Conservation (phyloP, 2,329 filamentous ascomycete genomes). For the Ophiocordyceps camponoti-rufipedis region DNA sequence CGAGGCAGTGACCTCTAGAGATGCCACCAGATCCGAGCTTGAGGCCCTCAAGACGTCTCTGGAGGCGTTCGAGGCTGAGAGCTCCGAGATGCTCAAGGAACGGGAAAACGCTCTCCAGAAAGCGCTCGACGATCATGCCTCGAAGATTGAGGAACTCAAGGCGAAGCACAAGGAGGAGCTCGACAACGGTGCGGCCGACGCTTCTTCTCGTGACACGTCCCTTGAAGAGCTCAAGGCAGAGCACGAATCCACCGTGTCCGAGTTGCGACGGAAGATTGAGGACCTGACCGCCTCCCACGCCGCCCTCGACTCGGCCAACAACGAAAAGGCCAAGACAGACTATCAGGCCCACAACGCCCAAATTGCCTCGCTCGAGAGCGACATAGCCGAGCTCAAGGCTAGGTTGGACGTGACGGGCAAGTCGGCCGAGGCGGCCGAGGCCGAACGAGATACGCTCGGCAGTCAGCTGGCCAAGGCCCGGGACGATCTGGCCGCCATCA, state of each 20-base stretch:
- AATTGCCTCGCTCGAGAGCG: constrained; percentile 30
- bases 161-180: constrained; percentile 33
- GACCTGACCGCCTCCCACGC: constrained; percentile 28
- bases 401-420: constrained; percentile 29
- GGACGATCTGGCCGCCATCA: constrained; percentile 21
- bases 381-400: constrained; percentile 30
- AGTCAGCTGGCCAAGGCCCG: constrained; percentile 19
- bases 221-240: constrained; percentile 29
- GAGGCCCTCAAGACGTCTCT: constrained; percentile 30
- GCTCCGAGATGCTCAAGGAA: constrained; percentile 14
- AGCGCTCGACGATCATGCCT: constrained; percentile 26
- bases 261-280: constrained; percentile 36
- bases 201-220: constrained; percentile 27
- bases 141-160: constrained; percentile 32
- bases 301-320: constrained; percentile 24
- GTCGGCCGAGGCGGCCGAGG: constrained; percentile 21
- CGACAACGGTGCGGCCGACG: constrained; percentile 24
- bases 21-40: constrained; percentile 28
- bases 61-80: constrained; percentile 18
- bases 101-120: constrained; percentile 15
- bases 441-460: constrained; percentile 25
- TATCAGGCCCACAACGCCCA: constrained; percentile 24
- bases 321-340: constrained; percentile 24
- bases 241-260: constrained; percentile 27
- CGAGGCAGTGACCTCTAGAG: constrained; percentile 29